Conservation (phyloP, 2,329 filamentous ascomycete species). For the Clonostachys sp. region DNA sequence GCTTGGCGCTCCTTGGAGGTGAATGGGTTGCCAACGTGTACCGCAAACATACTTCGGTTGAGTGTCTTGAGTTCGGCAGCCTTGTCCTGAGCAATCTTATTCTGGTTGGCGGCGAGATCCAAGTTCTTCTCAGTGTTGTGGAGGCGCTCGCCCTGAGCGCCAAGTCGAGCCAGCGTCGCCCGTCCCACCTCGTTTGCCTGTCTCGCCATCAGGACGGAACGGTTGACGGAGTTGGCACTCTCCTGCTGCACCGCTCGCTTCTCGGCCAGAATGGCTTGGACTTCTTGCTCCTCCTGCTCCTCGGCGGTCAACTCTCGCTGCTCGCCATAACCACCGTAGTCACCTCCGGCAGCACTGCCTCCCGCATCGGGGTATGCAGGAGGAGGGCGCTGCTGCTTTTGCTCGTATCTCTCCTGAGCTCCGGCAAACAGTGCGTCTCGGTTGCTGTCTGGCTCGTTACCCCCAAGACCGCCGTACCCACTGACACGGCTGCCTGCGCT, state of each 20-base stretch:
- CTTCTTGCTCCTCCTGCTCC: constrained; percentile 67
- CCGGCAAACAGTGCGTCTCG: constrained; percentile 61
- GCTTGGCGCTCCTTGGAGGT: constrained; percentile 62
- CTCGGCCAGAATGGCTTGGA: constrained; percentile 51
- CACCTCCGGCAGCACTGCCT: constrained; percentile 8
- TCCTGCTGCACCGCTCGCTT: constrained; percentile 71
- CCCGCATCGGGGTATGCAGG: constrained; percentile 3
- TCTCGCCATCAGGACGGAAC: constrained; percentile 32
- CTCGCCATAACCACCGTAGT: constrained; percentile 55
- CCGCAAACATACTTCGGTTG: constrained; percentile 87
- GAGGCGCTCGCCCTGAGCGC: constrained; percentile 73
- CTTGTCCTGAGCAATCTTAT: constrained; percentile 72
- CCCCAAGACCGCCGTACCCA: constrained; percentile 58
- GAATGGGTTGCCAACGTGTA: constrained; percentile 75
- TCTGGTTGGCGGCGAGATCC: constrained; percentile 73
- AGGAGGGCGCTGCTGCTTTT: constrained; percentile 20
- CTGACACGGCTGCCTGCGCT: constrained; percentile 23
- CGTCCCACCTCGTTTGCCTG: constrained; percentile 55
- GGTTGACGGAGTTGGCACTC: constrained; percentile 42
- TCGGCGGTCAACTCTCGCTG: constrained; percentile 79
- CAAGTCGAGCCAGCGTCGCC: constrained; percentile 68
- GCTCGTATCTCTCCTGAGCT: constrained; percentile 43
- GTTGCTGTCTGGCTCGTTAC: constrained; percentile 41
- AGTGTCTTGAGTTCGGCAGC: constrained; percentile 79
- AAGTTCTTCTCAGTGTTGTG: constrained; percentile 81